phyloP scores from a whole-genome alignment of 2,329 filamentous ascomycete genomes.

The Didymellaceae sp. region DNA sequence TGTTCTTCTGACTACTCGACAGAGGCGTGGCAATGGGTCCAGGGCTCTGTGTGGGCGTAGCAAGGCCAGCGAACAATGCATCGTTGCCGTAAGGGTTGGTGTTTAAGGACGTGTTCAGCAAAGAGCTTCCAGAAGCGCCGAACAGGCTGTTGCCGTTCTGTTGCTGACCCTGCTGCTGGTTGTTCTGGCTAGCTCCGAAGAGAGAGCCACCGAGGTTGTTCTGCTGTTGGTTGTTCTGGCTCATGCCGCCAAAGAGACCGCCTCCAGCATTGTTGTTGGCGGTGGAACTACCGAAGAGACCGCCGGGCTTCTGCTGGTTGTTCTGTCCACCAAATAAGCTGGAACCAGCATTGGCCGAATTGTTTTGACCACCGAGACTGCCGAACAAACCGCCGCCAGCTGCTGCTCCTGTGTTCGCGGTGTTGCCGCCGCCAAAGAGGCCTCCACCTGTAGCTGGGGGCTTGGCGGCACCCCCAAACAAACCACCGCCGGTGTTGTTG shows the following conservation, averaged over 20 bases:
- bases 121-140: conserved; percentile 57
- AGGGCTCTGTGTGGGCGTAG: conserved; percentile 71
- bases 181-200: conserved; percentile 53
- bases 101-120: conserved; percentile 60
- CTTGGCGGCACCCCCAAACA: conserved; percentile 53
- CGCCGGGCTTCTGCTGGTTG: conserved; percentile 55
- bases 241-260: conserved; percentile 56
- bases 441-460: conserved; percentile 43
- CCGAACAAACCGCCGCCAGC: conserved; percentile 45
- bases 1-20: conserved; percentile 75
- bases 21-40: conserved; percentile 92
- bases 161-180: conserved; percentile 51
- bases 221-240: conserved; percentile 51
- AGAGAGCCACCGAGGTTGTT: conserved; percentile 46
- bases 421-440: conserved; percentile 51
- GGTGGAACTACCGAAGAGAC: conserved; percentile 49
- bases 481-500: conserved; percentile 37
- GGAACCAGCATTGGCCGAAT: conserved; percentile 38
- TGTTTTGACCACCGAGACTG: conserved; percentile 35
- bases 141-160: conserved; percentile 57
- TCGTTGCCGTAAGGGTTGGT: conserved; percentile 91
- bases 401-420: conserved; percentile 25
- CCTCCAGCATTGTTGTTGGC: conserved; percentile 49
- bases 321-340: conserved; percentile 49
- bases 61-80: conserved; percentile 80